Evolutionary conservation across 768 basidiomycete species (phyloP).

Genomic region (Calocera viscosa): DNA sequence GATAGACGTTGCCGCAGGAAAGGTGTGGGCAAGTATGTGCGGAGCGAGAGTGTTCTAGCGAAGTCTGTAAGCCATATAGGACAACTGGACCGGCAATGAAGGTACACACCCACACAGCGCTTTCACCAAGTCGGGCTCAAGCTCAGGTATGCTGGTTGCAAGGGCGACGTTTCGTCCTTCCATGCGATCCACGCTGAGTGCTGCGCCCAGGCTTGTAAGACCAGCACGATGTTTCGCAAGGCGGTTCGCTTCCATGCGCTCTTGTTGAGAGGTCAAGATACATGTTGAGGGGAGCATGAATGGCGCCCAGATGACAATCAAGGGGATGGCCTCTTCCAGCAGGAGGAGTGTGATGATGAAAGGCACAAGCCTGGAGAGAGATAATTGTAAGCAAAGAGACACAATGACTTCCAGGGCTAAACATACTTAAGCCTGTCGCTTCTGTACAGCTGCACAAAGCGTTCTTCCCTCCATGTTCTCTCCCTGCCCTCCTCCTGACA

Average conservation of each 20-base stretch:
- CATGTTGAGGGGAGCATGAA: constrained; percentile 78
- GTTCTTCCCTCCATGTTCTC: constrained; percentile 53
- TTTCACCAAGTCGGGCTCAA: background rate
- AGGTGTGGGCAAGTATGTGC: background rate
- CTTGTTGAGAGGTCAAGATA: constrained; percentile 64
- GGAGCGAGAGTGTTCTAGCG: background rate
- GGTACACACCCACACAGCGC: background rate
- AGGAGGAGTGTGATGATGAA: constrained; percentile 63
- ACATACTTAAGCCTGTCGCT: constrained; percentile 59
- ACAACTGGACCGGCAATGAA: background rate
- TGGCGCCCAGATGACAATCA: constrained; percentile 76
- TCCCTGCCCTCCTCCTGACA: constrained; percentile 47
- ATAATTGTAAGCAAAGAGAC: constrained; percentile 5
- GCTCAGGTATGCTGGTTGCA: background rate
- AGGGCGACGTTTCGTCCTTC: background rate
- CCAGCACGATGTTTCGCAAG: background rate
- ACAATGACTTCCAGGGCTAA: constrained; percentile 13
- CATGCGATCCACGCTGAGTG: background rate
- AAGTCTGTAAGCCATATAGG: background rate
- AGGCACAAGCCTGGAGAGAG: constrained; percentile 48
- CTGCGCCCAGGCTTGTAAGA: background rate
- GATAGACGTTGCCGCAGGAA: background rate
- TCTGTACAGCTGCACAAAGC: constrained; percentile 54
- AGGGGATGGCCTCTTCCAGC: constrained; percentile 69
- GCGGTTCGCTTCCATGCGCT: constrained; percentile 41